Evolutionary conservation across 225 moss, liverwort and hornwort species (phyloP).

Genomic region (Sphagnum contortum): DNA sequence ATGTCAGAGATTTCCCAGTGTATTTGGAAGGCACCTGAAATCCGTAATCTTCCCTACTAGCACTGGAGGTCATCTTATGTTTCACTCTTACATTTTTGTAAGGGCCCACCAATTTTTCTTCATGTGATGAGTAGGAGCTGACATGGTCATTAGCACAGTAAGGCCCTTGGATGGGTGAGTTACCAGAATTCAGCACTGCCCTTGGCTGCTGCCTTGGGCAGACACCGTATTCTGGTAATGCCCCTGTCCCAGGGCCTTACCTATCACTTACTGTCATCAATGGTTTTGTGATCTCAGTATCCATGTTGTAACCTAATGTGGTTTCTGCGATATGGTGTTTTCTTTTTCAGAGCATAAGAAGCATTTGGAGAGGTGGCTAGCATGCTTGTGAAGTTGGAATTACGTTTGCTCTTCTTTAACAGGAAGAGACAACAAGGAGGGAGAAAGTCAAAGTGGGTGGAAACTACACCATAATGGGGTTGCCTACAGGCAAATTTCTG

Average conservation of each 20-base stretch:
- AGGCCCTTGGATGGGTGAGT: too few relatives aligned
- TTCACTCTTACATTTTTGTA: too few relatives aligned
- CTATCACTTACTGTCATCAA: background rate
- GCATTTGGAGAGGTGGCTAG: conserved; percentile 13
- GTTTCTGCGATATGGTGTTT: background rate
- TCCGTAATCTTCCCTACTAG: too few relatives aligned
- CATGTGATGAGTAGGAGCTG: too few relatives aligned
- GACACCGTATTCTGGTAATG: too few relatives aligned
- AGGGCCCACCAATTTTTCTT: too few relatives aligned
- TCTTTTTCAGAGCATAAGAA: conserved; percentile 8
- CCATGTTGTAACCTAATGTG: background rate
- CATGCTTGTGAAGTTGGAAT: background rate
- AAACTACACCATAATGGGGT: background rate
- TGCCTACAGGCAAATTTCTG: background rate
- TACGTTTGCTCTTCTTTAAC: background rate
- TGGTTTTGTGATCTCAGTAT: background rate
- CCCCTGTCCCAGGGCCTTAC: background rate
- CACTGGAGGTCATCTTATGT: too few relatives aligned
- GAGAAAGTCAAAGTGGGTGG: background rate
- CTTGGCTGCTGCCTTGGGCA: too few relatives aligned
- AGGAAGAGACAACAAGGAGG: background rate
- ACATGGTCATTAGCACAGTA: too few relatives aligned
- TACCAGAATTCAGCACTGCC: too few relatives aligned
- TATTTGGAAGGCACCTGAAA: too few relatives aligned
- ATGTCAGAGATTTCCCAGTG: too few relatives aligned